Base-by-base conservation (phyloP, 2,329 filamentous ascomycete genomes). In the Aspergillus aculeatus region DNA sequence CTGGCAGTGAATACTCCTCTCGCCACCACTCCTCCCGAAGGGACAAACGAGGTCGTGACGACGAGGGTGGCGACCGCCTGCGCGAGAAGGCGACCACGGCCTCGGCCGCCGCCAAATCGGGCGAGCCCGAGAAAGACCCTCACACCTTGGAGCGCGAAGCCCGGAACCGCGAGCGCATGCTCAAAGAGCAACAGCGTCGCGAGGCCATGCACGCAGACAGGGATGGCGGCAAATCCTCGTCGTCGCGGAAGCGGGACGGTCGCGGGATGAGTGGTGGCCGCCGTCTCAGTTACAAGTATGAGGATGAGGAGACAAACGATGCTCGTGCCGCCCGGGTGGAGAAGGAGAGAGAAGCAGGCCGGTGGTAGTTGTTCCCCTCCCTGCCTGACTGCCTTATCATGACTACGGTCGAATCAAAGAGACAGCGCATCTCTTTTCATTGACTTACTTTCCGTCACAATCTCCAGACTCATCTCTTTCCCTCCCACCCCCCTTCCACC, bases 121-220 rank as follows among this genome's bases (percentile, higher is more conserved):
- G 68, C 4, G 69, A 70, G 24, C 66, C 70, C 1, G 73, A 78
- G 35, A 78, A 92, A 87, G 86, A 93, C 83, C 67, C 86, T 80
- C 70, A 91, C 70, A 91, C 89, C 47, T 83, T 89, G 55, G 90
- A 94, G 72, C 92, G 91, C 66, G 88, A 89, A 61, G 81, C 84
- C 56, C 80, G 92, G 64, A 79, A 81, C 50, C 73, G 77, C 14
- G 90, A 94, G 74, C 80, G 84, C 7, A 77, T 85, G 57, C 72
- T 91, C 47, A 86, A 85, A 63, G 88, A 90, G 69, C 81, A 83
- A 65, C 91, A 95, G 57, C 83, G 81, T 11, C 80, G 79, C 4
- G 89, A 92, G 5, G 80, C 80, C 7, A 69, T 74, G 63, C 69
- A 71, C 53, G 66, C 68, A 19, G 70, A 75, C 38, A 54, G 61